Evolutionary conservation across 2,329 filamentous ascomycete species (phyloP).

Genomic region (Cladosporium sp.): DNA sequence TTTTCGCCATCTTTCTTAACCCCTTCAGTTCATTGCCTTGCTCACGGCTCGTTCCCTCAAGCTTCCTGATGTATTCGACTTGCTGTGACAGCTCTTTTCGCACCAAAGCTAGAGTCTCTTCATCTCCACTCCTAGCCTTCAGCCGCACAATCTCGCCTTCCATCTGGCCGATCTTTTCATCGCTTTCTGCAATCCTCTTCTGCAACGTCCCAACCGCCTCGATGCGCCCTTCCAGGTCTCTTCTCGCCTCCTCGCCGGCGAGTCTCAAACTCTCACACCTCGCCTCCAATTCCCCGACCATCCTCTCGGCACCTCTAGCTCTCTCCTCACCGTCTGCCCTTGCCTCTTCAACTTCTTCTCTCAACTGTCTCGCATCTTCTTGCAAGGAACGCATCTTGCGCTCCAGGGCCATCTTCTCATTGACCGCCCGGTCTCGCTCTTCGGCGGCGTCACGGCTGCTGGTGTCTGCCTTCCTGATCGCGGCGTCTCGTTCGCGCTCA

Average conservation of each 20-base stretch:
- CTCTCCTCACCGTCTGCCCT: slow-evolving; percentile 58
- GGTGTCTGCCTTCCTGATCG: slow-evolving; percentile 56
- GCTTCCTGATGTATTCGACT: slow-evolving; percentile 80
- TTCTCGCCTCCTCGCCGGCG: slow-evolving; percentile 56
- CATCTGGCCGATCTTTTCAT: slow-evolving; percentile 69
- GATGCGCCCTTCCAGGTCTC: slow-evolving; percentile 59
- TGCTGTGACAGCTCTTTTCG: slow-evolving; percentile 88
- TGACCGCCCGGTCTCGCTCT: slow-evolving; percentile 53
- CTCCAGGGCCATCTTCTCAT: slow-evolving; percentile 58
- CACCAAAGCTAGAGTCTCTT: slow-evolving; percentile 80
- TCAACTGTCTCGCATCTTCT: slow-evolving; percentile 70
- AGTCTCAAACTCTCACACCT: slow-evolving; percentile 47
- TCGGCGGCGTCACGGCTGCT: slow-evolving; percentile 58
- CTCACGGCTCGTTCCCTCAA: slow-evolving; percentile 79
- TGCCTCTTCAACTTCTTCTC: slow-evolving; percentile 82
- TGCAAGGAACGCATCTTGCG: slow-evolving; percentile 57
- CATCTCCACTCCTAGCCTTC: slow-evolving; percentile 83
- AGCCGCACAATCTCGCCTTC: slow-evolving; percentile 81
- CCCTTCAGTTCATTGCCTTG: slow-evolving; percentile 78
- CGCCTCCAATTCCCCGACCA: slow-evolving; percentile 59
- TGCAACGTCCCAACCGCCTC: slow-evolving; percentile 62
- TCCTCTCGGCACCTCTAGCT: slow-evolving; percentile 10
- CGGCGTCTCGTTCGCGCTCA: slow-evolving; percentile 53
- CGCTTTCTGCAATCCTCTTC: slow-evolving; percentile 56
- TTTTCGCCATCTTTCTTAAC: slow-evolving; percentile 76